Base-by-base conservation (phyloP, 495 filamentous ascomycete species). In the Podospora fimiseda region DNA sequence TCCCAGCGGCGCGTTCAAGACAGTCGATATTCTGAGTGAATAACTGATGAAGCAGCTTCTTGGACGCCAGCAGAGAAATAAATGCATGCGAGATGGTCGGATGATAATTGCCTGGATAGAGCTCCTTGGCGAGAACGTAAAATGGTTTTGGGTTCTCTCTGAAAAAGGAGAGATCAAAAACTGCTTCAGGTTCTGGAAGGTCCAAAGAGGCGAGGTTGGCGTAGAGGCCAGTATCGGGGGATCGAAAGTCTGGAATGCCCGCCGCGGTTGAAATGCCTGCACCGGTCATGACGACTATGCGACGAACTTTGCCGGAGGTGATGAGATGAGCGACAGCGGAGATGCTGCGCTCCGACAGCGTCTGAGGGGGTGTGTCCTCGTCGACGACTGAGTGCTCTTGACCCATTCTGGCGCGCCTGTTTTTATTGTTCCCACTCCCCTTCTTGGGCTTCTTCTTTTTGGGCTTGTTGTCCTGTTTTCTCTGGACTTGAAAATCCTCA, bases 21-120 rank as follows among this genome's bases (percentile, higher is more conserved):
- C 87, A 90, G 72, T 98, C 93, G 60, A 98, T 96, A 65, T 98
- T 98, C 67, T 98, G 93, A 4, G 94, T 95, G 70, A 96, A 98
- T 38, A 90, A 78, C 71, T 89, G 92, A 58, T 87, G 70, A 13
- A 98, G 72, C 24, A 90, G 72, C 4, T 82, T 81, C 70, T 91
- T 93, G 42, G 86, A 73, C 27, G 88, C 77, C 13, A 96, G 80
- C 24, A 71, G 56, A 20, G 77, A 77, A 60, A 96, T 81, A 66
- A 96, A 95, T n/a, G 78, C 81, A 67, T 96, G 90, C 2, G 88
- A 81, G 50, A 95, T 71, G 2, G 90, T 97, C 2, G 94, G 94
- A 50, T 82, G 77, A 74, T 86, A 95, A 59, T 84, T 82, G n/a
- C 90, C 94, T 0, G 93, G 94, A 65, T 94, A 95, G 9, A 98